phyloP scores from a whole-genome alignment of 352 stramenopile species.

The Phytopythium kandeliae region DNA sequence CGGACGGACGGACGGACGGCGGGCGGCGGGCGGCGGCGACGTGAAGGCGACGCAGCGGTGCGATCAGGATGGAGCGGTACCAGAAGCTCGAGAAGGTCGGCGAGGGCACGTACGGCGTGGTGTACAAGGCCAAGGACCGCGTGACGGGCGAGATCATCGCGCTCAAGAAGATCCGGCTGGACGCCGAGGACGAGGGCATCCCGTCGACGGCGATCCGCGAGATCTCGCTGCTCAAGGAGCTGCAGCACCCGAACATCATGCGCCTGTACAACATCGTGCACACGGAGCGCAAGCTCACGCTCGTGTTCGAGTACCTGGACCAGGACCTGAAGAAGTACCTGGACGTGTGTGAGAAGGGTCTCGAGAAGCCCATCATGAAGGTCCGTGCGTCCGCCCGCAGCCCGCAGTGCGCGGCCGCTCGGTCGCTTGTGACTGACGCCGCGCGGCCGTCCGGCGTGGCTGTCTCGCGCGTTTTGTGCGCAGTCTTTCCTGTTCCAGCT shows the following conservation, averaged over 20 bases:
- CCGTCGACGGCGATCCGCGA: conserved; percentile 98
- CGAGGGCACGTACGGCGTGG: conserved; percentile 98
- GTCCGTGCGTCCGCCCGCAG: conserved; percentile 7
- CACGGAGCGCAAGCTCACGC: conserved; percentile 97
- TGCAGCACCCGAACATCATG: conserved; percentile 98
- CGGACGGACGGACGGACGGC: not conserved
- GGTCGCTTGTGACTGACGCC: too few species aligned
- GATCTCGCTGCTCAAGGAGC: conserved; percentile 97
- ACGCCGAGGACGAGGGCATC: conserved; percentile 98
- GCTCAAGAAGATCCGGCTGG: conserved; percentile 99
- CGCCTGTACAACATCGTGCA: conserved; percentile 99
- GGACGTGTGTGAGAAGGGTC: conserved; percentile 97
- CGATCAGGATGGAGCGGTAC: conserved; percentile 89
- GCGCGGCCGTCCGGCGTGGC: too few species aligned
- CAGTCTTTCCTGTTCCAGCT: conserved; percentile 99
- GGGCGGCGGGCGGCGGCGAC: too few species aligned
- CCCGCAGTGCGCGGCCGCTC: too few species aligned
- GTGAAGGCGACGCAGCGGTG: too few species aligned
- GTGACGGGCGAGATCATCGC: conserved; percentile 97
- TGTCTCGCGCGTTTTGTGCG: not conserved
- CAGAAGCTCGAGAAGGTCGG: conserved; percentile 97
- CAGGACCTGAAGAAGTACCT: conserved; percentile 99
- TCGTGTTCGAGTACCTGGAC: conserved; percentile 99
- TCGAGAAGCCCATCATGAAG: conserved; percentile 91
- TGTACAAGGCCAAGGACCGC: conserved; percentile 99